phyloP scores from a whole-genome alignment of 371 early-diverging fungal genomes.

The Mortierella sp. region DNA sequence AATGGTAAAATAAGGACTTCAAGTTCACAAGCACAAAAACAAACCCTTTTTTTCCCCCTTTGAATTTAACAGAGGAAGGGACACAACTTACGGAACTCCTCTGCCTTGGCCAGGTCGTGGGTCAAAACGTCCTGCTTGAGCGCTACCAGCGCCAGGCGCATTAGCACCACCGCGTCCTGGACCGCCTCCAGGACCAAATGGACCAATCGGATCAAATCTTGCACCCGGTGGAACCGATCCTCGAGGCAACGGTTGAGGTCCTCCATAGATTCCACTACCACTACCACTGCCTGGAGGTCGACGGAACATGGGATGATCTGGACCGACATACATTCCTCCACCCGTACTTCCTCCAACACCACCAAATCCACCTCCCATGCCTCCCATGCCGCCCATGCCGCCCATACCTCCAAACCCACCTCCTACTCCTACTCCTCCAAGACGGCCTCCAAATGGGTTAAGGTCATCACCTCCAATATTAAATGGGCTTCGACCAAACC shows the following conservation, averaged over 20 bases:
- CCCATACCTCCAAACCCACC: conserved; percentile 34
- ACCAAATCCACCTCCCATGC: conserved; percentile 49
- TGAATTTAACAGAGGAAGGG: background rate
- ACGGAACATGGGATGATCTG: conserved; percentile 91
- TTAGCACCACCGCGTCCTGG: conserved; percentile 29
- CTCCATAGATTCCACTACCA: conserved; percentile 56
- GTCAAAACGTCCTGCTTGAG: conserved; percentile 47
- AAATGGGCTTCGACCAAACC: conserved; percentile 18
- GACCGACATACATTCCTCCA: conserved; percentile 91
- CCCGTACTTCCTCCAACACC: conserved; percentile 55
- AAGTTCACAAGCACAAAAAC: background rate
- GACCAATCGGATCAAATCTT: conserved; percentile 93
- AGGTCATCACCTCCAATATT: conserved; percentile 39
- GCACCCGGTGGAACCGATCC: conserved; percentile 95
- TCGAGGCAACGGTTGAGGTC: conserved; percentile 65
- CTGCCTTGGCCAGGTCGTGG: conserved; percentile 56
- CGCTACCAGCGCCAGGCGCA: conserved; percentile 57
- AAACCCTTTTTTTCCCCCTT: too few relatives aligned
- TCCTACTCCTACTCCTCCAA: conserved; percentile 8
- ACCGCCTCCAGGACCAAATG: conserved; percentile 68
- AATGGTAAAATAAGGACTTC: background rate
- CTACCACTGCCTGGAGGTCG: conserved; percentile 49
- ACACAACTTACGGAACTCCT: conserved; percentile 37
- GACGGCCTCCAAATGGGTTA: conserved; percentile 63
- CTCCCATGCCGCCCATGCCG: conserved; percentile 49